Evolutionary conservation across 805 yeast genomes (phyloP), one percentile per base, ranked within the genome.

Genomic region (Wickerhamomyces chaumierensis): DNA sequence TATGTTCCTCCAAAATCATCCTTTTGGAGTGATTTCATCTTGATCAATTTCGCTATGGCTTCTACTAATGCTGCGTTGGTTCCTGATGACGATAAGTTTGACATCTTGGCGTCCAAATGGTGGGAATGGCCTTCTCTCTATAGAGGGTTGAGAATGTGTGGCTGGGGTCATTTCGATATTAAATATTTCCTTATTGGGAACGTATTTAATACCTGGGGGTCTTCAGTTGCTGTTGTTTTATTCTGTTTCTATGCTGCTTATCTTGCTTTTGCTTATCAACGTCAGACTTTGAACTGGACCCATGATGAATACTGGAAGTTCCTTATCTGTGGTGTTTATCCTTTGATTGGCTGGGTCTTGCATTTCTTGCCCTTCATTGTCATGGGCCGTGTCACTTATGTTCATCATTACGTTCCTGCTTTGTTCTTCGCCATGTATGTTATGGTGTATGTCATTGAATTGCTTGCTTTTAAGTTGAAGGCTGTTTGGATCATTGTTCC

Each of bases 351-450:
- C 11, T 90, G 96, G 96, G 69, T 77, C 33, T 67, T 86, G 52
- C 96, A 90, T 61, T 90, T 68, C 61, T 55, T 83, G 52, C 97
- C 98, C 27, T 90, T 90, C 62, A 74, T 81, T 25, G 62, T 86
- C 42, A 90, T 90, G 98, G 87, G 94, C 12, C 82, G 98, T 67
- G 96, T 92, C 41, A 87, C 95, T 2, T 90, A 92, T 58, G 92
- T 90, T 27, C 98, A 90, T 62, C 98, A 90, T 60, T 90, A 90
- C 61, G 74, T 87, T 48, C 98, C 98, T 13, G 95, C 97, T 1
- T 70, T 88, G 46, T 90, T 83, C 63, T 90, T 90, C 65, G 97
- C 97, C 37, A 80, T 87, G 66, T 65, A 88, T 46, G 79, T 85
- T 14, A 56, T 63, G 52, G 64, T 61, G 19, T 53, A 54, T 50